A percentile compares a stretch with the other conserved stretches of the same genome.
Evolutionary conservation across 139 green algal genomes (phyloP).

Genomic region (Auxenochlorella protothecoides): DNA sequence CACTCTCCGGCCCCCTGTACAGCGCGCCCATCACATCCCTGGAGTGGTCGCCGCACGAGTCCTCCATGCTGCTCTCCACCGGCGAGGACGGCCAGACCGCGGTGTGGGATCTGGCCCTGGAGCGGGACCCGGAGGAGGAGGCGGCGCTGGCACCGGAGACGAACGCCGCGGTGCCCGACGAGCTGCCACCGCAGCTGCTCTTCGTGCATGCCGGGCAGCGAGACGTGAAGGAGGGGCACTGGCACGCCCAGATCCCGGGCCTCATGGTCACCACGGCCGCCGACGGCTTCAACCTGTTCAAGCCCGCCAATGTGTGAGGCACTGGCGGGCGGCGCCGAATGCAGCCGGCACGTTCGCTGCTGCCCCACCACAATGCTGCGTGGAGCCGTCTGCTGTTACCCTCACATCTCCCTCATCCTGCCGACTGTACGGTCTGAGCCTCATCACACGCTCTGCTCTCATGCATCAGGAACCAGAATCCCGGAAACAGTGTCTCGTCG

Average conservation of each 20-base stretch:
- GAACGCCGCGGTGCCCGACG: constrained; percentile 61
- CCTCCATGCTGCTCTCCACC: constrained; percentile 73
- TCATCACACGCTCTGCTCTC: no score
- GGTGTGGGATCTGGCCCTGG: constrained; percentile 96
- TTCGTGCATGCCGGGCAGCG: constrained; percentile 91
- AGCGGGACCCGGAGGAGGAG: constrained; percentile 93
- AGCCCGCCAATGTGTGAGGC: constrained; percentile 75
- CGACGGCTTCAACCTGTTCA: constrained; percentile 96
- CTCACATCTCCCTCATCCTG: no score
- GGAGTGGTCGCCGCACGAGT: constrained; percentile 91
- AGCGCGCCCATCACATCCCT: constrained; percentile 71
- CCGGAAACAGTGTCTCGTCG: no score
- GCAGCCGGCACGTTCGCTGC: no score
- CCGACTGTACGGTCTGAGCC: no score
- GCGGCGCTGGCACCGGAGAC: constrained; percentile 51
- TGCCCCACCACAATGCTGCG: no score
- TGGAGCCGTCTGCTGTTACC: no score
- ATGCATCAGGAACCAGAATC: no score
- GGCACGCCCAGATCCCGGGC: constrained; percentile 91
- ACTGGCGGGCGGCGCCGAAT: no score
- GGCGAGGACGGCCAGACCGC: constrained; percentile 59
- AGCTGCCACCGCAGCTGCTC: constrained; percentile 79
- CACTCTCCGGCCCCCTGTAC: constrained; percentile 23
- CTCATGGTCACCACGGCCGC: constrained; percentile 75
- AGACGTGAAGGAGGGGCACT: constrained; percentile 94